Evolutionary conservation across 331 rosid species (phyloP).

Genomic region (Malus hybrid): DNA sequence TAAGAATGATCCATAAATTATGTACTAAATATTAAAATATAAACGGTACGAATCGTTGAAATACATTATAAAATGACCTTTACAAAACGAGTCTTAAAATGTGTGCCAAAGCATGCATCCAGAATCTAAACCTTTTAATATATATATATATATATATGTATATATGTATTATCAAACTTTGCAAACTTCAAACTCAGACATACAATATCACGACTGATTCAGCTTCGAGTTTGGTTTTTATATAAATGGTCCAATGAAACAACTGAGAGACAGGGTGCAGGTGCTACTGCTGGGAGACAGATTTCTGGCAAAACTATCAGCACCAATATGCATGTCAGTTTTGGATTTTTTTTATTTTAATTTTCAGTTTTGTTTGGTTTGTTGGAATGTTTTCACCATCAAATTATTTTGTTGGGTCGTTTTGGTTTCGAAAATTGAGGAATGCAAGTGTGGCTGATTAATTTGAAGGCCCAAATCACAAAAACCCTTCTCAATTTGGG

Average conservation of each 20-base stretch:
- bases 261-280: slow-evolving; percentile 1
- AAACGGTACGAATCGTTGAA: too few species aligned
- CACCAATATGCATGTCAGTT: background rate
- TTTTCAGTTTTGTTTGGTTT: background rate
- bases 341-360: background rate
- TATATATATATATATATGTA: background rate
- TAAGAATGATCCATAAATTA: too few species aligned
- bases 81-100: too few species aligned
- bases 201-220: slow-evolving; percentile 18
- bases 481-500: background rate
- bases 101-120: too few species aligned
- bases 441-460: background rate
- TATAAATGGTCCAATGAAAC: slow-evolving; percentile 9
- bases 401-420: background rate
- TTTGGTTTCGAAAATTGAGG: background rate
- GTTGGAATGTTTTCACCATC: background rate
- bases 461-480: background rate
- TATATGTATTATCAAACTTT: background rate
- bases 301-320: background rate
- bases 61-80: too few species aligned
- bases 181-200: slow-evolving; percentile 6
- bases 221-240: background rate
- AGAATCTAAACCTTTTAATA: background rate
- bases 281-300: background rate
- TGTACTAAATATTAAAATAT: too few species aligned